Conservation (phyloP, 345 rosid genomes). For the Euphorbia peplus region DNA sequence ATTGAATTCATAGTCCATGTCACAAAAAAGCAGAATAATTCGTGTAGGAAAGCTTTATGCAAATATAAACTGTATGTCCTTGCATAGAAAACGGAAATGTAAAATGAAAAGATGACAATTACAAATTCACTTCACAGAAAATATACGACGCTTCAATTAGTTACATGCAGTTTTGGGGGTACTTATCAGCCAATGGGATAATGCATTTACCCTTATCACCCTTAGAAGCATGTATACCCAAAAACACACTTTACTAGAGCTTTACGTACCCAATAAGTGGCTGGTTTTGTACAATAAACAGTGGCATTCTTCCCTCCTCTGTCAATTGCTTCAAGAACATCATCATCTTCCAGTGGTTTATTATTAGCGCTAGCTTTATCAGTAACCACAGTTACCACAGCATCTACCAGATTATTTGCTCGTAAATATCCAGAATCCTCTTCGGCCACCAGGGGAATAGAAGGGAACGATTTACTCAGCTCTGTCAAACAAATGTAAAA, state of each 20-base stretch:
- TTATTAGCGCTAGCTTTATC: conserved; percentile 40
- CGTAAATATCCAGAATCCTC: conserved; percentile 78
- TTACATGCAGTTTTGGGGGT: background rate
- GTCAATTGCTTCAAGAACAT: conserved; percentile 77
- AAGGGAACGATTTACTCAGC: conserved; percentile 67
- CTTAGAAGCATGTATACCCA: background rate
- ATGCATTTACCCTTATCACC: background rate
- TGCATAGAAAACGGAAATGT: background rate
- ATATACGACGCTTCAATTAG: background rate
- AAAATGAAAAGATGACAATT: background rate
- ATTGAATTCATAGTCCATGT: conserved; percentile 14
- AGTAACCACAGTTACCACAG: conserved; percentile 56
- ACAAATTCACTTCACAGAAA: background rate
- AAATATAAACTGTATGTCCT: conserved; percentile 10
- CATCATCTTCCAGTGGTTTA: conserved; percentile 46
- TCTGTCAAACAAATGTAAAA: conserved; percentile 39
- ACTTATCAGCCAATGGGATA: background rate
- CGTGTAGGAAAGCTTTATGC: conserved; percentile 5
- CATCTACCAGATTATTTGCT: conserved; percentile 57
- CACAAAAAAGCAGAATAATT: conserved; percentile 5
- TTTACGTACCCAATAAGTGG: conserved; percentile 74
- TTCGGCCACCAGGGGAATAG: conserved; percentile 88
- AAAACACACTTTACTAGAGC: background rate
- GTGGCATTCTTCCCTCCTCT: conserved; percentile 65
- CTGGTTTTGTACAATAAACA: conserved; percentile 59